Conservation (phyloP, 306 rosid species). For the Ceratonia siliqua region DNA sequence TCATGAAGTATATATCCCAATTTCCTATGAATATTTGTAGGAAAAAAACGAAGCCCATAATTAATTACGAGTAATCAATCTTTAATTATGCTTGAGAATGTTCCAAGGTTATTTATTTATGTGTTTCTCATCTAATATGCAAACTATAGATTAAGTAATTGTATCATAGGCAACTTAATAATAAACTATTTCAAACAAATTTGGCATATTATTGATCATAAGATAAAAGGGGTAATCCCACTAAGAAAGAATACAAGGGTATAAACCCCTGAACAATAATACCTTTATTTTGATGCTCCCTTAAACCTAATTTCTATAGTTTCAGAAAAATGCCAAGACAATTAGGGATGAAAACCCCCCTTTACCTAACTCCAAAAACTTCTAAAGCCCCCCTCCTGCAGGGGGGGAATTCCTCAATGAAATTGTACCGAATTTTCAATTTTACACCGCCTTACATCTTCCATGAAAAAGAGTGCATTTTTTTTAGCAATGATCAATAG, state of each 20-base stretch:
- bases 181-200: background rate
- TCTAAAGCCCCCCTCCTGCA: background rate
- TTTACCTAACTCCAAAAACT: slow-evolving; percentile 38
- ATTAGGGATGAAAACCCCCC: slow-evolving; percentile 31
- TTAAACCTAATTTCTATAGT: slow-evolving; percentile 20
- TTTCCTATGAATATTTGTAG: too few species aligned
- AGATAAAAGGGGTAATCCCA: background rate
- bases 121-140: background rate
- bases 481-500: slow-evolving; percentile 10
- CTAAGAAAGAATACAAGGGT: slow-evolving; percentile 21
- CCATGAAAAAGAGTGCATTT: background rate
- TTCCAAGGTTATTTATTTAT: too few species aligned
- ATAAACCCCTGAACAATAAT: slow-evolving; percentile 21
- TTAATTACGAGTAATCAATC: too few species aligned
- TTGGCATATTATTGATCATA: background rate
- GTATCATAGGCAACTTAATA: background rate
- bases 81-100: too few species aligned
- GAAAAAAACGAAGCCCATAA: too few species aligned
- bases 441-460: background rate
- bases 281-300: slow-evolving; percentile 42
- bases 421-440: slow-evolving; percentile 21
- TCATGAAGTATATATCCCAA: too few species aligned
- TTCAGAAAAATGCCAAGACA: slow-evolving; percentile 14
- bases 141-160: too few species aligned
- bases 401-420: background rate